Evolutionary conservation across 2,329 filamentous ascomycete species (phyloP), one percentile per base, ranked within the genome.

Genomic region (Cladophialophora exuberans): DNA sequence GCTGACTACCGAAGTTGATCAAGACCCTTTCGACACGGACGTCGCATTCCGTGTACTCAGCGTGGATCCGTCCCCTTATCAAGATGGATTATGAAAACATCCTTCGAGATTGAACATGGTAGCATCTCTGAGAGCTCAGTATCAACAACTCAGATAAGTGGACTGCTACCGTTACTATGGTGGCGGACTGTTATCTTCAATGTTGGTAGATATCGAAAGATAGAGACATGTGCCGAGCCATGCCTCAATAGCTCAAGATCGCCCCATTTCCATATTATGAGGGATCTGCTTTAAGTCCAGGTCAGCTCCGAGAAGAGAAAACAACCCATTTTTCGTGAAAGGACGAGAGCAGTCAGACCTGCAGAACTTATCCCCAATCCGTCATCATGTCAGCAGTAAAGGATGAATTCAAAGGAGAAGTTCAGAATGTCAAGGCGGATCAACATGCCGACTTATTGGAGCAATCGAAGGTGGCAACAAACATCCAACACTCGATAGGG

Each of bases 401-500:
- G 38, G 52, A 13, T 30, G 38, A 54, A 28, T 13, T 44, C 22
- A 54, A 49, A 13, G 39, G 22, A 15, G 44, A 54, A 23, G 22
- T 43, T 13, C 28, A 30, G 38, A 28, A 54, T 23, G 17, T 54
- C 38, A 49, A 47, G 7, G 36, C 49, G 30, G 38, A 54, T 5
- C 52, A 54, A 22, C 35, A 49, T 54, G 52, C 31, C 52, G 46
- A 44, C 44, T 23, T 60, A 23, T 10, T 46, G n/a, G 33, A 56
- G 35, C 41, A 48, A 43, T 46, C 73, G 2, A 73, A 70, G 62
- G 65, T 70, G 7, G 74, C 74, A 1, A 71, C 74, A 3, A 68
- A 74, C 23, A 76, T 76, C 61, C 74, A 77, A 54, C 85, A 84
- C 62, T 79, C 76, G 7, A 89, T 90, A 86, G 87, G 81, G 35